These are phyloP conservation scores for Exobasidium cylindrosporum DNA, from an alignment of 1,284 basidiomycete species.

Conservation along the genomic window DNA sequence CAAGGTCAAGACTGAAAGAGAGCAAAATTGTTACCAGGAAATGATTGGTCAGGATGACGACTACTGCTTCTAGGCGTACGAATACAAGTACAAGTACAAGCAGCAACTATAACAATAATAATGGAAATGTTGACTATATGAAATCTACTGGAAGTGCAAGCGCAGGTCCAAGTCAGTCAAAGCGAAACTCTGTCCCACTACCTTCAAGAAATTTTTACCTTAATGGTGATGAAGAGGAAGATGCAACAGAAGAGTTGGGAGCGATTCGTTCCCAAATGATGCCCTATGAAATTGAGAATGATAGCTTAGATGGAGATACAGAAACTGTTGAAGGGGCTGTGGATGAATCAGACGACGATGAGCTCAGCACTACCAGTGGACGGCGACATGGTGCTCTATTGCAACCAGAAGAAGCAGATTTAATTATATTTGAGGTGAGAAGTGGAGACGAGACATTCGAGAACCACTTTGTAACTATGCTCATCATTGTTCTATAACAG, in stretches of 20 bases:
- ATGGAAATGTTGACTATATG: neutral
- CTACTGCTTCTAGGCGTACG: neutral
- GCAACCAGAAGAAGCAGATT: conserved; percentile 47
- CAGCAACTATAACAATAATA: neutral
- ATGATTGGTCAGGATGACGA: neutral
- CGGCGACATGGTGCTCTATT: conserved; percentile 49
- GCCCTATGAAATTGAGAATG: neutral
- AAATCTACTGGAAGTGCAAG: neutral
- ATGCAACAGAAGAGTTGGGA: neutral
- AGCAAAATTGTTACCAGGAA: too few species aligned
- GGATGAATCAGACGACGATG: conserved; percentile 37
- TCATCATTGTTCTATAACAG: conserved; percentile 17
- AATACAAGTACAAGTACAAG: neutral
- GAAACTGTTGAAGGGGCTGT: conserved; percentile 24
- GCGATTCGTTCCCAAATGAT: neutral
- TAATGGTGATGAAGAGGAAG: conserved; percentile 7
- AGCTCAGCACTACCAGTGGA: conserved; percentile 42
- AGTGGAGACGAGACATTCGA: conserved; percentile 18
- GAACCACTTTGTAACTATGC: neutral
- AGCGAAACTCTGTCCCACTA: neutral
- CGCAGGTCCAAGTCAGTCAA: neutral
- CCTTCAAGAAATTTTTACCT: conserved; percentile 1
- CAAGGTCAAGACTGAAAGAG: too few species aligned
- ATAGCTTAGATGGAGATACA: conserved; percentile 15
- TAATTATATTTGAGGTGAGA: conserved; percentile 42